Evolutionary conservation across 2,329 filamentous ascomycete species (phyloP), one percentile per base, ranked within the genome.

Genomic region (Colletotrichum australisinense): DNA sequence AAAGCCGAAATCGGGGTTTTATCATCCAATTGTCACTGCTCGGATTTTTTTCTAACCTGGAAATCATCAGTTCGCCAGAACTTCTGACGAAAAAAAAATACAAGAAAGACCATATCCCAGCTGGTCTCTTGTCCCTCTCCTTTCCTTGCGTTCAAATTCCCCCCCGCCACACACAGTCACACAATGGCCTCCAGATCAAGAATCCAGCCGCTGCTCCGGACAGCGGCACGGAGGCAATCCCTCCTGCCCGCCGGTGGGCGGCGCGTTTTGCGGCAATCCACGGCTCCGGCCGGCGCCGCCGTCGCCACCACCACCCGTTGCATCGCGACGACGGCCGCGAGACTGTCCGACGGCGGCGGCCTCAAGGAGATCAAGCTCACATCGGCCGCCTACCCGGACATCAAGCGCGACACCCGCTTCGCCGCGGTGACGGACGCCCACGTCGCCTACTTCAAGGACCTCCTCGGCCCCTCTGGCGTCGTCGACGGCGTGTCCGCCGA

Each of bases 401-500:
- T 99, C 79, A 91, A 95, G 85, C 91, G 97, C 76, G 91, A 98
- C 79, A 82, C 90, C 16, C 92, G 91, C 32, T 99, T 97, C 82
- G 86, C 91, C 35, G 83, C 91, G 80, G 84, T 99, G 77, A 95
- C 92, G 3, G 82, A 87, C 57, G 93, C 96, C 52, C 93, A 99
- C 87, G 94, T 98, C 67, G 87, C 91, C 62, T 92, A 90, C 84
- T 98, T 99, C 88, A 92, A 93, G 81, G 86, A 91, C 24, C 84
- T 98, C n/a, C 88, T 99, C 42, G 94, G 95, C 68, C 91, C 93
- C 46, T 94, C 93, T 46, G 95, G 95, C 2, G 88, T 98, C 64
- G 90, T 98, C 74, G 95, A 98, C 81, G 94, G 94, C 63, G 89
- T 98, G 67, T 94, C 91, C 4, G 84, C 90, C 77, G 91, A 95